Evolutionary conservation across 768 basidiomycete species (phyloP).

Genomic region (Mycena leptocephala): DNA sequence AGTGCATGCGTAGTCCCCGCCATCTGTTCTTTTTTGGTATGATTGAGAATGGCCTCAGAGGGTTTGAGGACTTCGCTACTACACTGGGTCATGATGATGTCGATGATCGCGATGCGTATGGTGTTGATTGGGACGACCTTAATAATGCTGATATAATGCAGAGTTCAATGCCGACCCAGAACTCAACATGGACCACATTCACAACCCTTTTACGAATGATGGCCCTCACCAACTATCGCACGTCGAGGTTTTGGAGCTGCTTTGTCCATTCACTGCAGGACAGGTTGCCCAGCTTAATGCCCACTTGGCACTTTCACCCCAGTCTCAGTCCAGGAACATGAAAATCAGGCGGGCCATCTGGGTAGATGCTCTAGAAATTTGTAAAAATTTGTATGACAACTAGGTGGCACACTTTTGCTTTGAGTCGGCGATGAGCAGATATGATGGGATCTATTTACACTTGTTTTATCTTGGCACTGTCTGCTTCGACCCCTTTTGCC

Average conservation of each 20-base stretch:
- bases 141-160: background rate
- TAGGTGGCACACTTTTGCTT: too few relatives aligned
- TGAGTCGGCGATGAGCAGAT: too few relatives aligned
- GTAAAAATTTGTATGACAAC: conserved; percentile 15
- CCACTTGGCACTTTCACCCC: background rate
- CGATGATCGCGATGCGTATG: conserved; percentile 7
- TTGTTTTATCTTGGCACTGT: too few relatives aligned
- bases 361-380: conserved; percentile 2
- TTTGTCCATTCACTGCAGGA: background rate
- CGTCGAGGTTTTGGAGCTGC: conserved; percentile 7
- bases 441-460: too few relatives aligned
- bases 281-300: background rate
- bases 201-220: conserved; percentile 20
- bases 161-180: background rate
- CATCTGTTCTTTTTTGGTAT: conserved; percentile 42
- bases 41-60: background rate
- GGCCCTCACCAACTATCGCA: conserved; percentile 22
- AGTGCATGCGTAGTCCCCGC: conserved; percentile 25
- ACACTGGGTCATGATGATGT: background rate
- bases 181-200: background rate
- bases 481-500: too few relatives aligned
- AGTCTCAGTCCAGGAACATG: conserved; percentile 16
- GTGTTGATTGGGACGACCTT: conserved; percentile 18
- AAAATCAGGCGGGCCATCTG: conserved; percentile 16
- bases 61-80: background rate